A percentile compares a stretch with the other conserved stretches of the same genome.
Evolutionary conservation across 2,329 filamentous ascomycete species (phyloP).

Genomic region (Hortaea werneckii): DNA sequence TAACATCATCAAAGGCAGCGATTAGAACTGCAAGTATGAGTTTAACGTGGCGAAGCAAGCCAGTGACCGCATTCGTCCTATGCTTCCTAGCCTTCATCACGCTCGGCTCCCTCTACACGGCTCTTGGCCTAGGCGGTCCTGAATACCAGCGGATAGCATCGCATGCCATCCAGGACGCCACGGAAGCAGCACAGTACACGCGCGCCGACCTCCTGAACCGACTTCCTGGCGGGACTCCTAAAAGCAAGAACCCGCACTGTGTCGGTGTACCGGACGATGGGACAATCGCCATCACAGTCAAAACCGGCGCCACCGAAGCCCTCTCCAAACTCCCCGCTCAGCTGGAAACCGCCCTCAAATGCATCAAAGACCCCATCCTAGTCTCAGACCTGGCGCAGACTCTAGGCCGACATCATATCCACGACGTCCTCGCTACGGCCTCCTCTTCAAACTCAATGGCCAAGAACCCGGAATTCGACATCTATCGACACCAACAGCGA

Average conservation of each 20-base stretch:
- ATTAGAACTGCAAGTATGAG: too few relatives aligned
- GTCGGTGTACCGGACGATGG: background rate
- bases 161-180: too few relatives aligned
- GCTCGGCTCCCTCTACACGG: too few relatives aligned
- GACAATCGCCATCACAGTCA: slow-evolving; percentile 41
- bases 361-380: slow-evolving; percentile 36
- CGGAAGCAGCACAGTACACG: too few relatives aligned
- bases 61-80: too few relatives aligned
- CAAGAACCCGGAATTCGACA: slow-evolving; percentile 13
- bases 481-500: slow-evolving; percentile 13
- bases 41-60: too few relatives aligned
- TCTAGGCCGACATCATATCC: slow-evolving; percentile 27
- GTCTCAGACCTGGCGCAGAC: slow-evolving; percentile 40
- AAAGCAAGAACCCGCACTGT: background rate
- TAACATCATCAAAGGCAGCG: too few relatives aligned
- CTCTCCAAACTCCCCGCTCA: slow-evolving; percentile 43
- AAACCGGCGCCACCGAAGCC: slow-evolving; percentile 47
- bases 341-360: slow-evolving; percentile 43
- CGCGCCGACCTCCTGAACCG: too few relatives aligned
- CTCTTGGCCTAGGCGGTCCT: too few relatives aligned
- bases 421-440: slow-evolving; percentile 17
- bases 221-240: too few relatives aligned
- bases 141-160: too few relatives aligned
- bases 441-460: slow-evolving; percentile 5
- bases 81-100: too few relatives aligned